Evolutionary conservation across 331 rosid genomes (phyloP).

Genomic region (Saraca asoca): DNA sequence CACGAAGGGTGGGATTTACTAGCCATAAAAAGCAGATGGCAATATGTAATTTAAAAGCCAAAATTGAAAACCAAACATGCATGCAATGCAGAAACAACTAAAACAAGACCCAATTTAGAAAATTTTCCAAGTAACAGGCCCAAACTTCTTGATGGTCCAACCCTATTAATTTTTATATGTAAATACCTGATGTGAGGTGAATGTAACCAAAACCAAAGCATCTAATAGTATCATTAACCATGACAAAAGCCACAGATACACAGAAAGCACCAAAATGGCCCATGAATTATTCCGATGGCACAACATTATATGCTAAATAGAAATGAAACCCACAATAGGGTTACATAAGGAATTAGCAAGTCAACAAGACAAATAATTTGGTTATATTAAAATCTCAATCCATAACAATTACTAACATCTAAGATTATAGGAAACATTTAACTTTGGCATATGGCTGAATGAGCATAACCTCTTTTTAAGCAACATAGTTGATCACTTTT

Average conservation of each 20-base stretch:
- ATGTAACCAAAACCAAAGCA: background rate
- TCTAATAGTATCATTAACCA: background rate
- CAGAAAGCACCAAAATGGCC: constrained; percentile 22
- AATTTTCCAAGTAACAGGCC: too few relatives aligned
- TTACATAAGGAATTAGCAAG: background rate
- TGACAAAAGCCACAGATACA: background rate
- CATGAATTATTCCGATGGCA: background rate
- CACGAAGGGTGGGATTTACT: too few relatives aligned
- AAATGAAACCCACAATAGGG: background rate
- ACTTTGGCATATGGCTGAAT: background rate
- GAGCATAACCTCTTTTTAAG: background rate
- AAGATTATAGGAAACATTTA: background rate
- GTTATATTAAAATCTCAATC: background rate
- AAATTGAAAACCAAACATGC: background rate
- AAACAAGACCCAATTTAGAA: too few relatives aligned
- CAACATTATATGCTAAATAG: background rate
- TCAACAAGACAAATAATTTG: background rate
- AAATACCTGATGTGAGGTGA: background rate
- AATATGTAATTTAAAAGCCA: background rate
- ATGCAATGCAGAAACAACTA: background rate
- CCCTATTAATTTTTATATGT: background rate
- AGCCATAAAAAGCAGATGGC: background rate
- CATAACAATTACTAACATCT: constrained; percentile 12
- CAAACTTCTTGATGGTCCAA: background rate
- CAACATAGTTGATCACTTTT: constrained; percentile 2